Base-by-base conservation (phyloP, 371 early-diverging fungal species). In the Mortierella sp. region DNA sequence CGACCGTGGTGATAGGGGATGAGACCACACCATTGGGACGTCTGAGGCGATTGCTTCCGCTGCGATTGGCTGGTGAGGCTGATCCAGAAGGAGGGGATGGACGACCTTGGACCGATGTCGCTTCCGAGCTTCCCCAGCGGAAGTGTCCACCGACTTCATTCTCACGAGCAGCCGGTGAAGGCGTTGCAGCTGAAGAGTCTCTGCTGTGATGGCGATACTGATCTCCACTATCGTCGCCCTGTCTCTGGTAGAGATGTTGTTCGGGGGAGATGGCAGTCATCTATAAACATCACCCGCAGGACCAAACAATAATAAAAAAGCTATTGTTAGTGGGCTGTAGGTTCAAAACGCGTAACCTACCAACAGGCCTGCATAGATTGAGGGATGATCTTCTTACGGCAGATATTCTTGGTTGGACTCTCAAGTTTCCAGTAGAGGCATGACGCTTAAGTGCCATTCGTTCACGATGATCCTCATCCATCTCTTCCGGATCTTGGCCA, bases 11-110 rank as follows among this genome's bases (percentile, higher is more conserved):
- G 9, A 71, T 71, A 4, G 71, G 71, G 1, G 73, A 67, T 2
- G 73, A 72, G 17, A 72, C 67, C 28, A 72, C 67, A 1, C 73
- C 73, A 29, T 66, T 67, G n/a, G 67, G 37, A 22, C 67, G 62
- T 13, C 67, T 48, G 31, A 58, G 66, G 25, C 63, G 67, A 24
- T 49, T 39, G 21, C 6, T 52, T 6, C 34, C 40, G 14, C 37
- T 45, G 13, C 43, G 45, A n/a, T 25, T 22, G 45, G 43, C 57
- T 5, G 73, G 59, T 12, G 73, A 67, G 17, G 39, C 48, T 5
- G 72, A 57, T 0, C 64, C 72, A 12, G 45, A 47, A 25, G 67
- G 63, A 6, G 72, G 67, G 0, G 73, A 72, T 5, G 63, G 37
- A 0, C 60, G 63, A 21, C 57, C 64, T 29, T 57, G 63, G 2